Percentiles rank a stretch among this genome's conserved stretches.
Evolutionary conservation across 1,284 basidiomycete genomes (phyloP).

Genomic region (Hemileccinum hortonii): DNA sequence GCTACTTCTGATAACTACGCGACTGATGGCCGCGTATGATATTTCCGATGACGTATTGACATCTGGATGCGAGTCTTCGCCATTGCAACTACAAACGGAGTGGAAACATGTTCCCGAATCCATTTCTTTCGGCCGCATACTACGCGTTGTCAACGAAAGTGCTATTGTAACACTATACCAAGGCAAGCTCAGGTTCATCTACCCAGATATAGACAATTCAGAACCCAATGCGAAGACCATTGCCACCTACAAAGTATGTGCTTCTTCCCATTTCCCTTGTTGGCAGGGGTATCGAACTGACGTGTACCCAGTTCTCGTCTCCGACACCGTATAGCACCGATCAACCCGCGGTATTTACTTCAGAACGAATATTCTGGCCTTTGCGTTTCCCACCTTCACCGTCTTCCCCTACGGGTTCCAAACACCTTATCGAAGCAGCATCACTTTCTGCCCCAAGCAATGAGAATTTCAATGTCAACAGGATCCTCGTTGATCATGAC

Average conservation of each 20-base stretch:
- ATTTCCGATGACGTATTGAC: constrained; percentile 22
- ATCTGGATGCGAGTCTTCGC: constrained; percentile 7
- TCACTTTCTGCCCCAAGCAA: constrained; percentile 16
- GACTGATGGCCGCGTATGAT: constrained; percentile 32
- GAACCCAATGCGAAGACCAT: constrained; percentile 16
- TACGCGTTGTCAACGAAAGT: constrained; percentile 28
- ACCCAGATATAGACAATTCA: constrained; percentile 25
- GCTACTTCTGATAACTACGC: constrained; percentile 26
- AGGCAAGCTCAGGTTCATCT: constrained; percentile 27
- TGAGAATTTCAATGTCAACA: constrained; percentile 18
- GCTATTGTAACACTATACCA: constrained; percentile 29
- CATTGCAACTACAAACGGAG: constrained; percentile 11
- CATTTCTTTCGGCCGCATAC: constrained; percentile 29
- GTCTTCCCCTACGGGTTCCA: constrained; percentile 4
- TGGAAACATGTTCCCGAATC: constrained; percentile 23
- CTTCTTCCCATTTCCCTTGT: background rate
- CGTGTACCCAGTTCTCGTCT: constrained; percentile 18
- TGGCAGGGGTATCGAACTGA: background rate
- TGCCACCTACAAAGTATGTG: constrained; percentile 22
- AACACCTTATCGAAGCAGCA: constrained; percentile 23
- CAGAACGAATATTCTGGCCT: constrained; percentile 32
- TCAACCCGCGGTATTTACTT: constrained; percentile 25
- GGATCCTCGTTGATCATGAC: constrained; percentile 24
- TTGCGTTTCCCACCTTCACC: constrained; percentile 14
- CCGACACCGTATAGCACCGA: constrained; percentile 16